Conservation (phyloP, 257 asterid genomes). For the Phtheirospermum japonicum region DNA sequence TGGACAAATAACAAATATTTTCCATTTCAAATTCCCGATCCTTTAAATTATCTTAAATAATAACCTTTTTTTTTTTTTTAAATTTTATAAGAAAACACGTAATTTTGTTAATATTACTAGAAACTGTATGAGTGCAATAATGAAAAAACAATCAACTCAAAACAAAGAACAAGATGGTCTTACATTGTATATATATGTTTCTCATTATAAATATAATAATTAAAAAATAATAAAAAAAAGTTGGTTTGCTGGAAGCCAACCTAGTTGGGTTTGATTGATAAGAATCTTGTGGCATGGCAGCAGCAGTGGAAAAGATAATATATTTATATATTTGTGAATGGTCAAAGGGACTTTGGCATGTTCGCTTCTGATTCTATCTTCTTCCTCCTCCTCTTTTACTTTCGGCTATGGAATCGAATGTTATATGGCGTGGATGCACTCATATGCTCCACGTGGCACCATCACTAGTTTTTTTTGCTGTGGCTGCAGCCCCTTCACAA, state of each 20-base stretch:
- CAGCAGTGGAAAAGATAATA: neutral
- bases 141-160: too few relatives aligned
- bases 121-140: too few relatives aligned
- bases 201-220: too few relatives aligned
- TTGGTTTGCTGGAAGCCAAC: slow-evolving; percentile 14
- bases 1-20: too few relatives aligned
- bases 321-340: slow-evolving; percentile 27
- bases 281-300: too few relatives aligned
- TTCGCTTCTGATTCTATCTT: slow-evolving; percentile 25
- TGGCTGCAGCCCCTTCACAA: slow-evolving; percentile 30
- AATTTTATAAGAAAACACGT: too few relatives aligned
- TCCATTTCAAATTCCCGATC: too few relatives aligned
- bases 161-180: too few relatives aligned
- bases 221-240: neutral
- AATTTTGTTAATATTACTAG: too few relatives aligned
- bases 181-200: too few relatives aligned
- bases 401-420: slow-evolving; percentile 37
- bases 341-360: slow-evolving; percentile 30
- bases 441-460: slow-evolving; percentile 34
- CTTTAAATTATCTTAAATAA: too few relatives aligned
- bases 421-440: slow-evolving; percentile 30
- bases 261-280: slow-evolving; percentile 10
- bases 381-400: slow-evolving; percentile 31
- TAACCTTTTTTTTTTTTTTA: too few relatives aligned
- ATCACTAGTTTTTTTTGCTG: slow-evolving; percentile 5